A percentile compares a stretch with the other conserved stretches of the same genome.
These are phyloP conservation scores for Scolecobasidium constrictum DNA, from an alignment of 2,329 filamentous ascomycete genomes.

Conservation along the genomic window DNA sequence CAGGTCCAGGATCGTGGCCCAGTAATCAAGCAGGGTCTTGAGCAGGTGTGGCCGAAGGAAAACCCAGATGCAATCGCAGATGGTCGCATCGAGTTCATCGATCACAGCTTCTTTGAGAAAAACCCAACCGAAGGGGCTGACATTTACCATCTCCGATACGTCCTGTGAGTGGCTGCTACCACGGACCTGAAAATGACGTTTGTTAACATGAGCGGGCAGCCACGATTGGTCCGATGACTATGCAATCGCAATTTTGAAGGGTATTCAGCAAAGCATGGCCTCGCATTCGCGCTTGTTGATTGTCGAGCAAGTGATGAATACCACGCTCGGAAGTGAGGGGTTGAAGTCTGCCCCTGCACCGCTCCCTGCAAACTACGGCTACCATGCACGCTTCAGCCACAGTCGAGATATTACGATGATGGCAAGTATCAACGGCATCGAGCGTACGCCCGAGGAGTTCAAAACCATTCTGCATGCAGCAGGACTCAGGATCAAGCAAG, in stretches of 20 bases:
- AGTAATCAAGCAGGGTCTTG: slow-evolving; percentile 17
- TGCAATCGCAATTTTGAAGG: slow-evolving; percentile 19
- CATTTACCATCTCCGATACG: slow-evolving; percentile 23
- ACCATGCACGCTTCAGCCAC: slow-evolving; percentile 22
- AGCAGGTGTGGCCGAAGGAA: slow-evolving; percentile 21
- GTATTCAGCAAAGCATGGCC: slow-evolving; percentile 10
- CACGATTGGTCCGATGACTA: slow-evolving; percentile 28
- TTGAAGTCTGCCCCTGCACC: slow-evolving; percentile 20
- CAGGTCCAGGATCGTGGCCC: slow-evolving; percentile 26
- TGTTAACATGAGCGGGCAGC: neutral
- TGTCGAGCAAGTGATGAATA: slow-evolving; percentile 27
- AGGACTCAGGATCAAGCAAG: slow-evolving; percentile 20
- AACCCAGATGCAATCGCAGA: slow-evolving; percentile 14
- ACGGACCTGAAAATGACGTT: neutral
- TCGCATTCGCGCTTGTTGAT: slow-evolving; percentile 12
- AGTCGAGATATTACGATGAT: slow-evolving; percentile 24
- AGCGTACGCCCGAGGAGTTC: slow-evolving; percentile 24
- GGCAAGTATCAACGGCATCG: slow-evolving; percentile 26
- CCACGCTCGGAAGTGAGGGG: slow-evolving; percentile 19
- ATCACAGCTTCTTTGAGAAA: slow-evolving; percentile 23
- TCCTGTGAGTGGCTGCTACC: slow-evolving; percentile 13
- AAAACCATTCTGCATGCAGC: slow-evolving; percentile 17
- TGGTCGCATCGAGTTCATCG: slow-evolving; percentile 5
- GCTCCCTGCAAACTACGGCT: slow-evolving; percentile 25
- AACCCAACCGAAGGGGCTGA: slow-evolving; percentile 21